Percentiles rank a stretch among this genome's conserved stretches.
Conservation (phyloP, 495 filamentous ascomycete species). For the Annulohypoxylon moriforme region DNA sequence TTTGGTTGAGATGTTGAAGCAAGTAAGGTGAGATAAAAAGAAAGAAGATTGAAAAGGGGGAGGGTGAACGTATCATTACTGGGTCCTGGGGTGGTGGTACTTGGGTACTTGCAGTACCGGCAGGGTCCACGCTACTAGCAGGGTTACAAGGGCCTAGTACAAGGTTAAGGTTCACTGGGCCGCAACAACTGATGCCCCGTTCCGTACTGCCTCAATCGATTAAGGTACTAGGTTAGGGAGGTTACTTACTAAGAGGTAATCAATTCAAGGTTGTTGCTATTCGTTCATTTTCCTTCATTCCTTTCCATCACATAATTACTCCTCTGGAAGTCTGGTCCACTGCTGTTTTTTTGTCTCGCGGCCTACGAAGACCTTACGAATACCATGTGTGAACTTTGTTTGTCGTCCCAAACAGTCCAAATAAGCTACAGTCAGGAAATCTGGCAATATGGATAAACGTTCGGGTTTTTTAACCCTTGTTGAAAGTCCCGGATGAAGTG, state of each 20-base stretch:
- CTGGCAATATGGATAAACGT: constrained; percentile 42
- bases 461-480: constrained; percentile 23
- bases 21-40: constrained; percentile 1
- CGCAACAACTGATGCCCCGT: constrained; percentile 26
- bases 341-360: constrained; percentile 17
- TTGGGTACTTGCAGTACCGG: constrained; percentile 8
- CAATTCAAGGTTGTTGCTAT: constrained; percentile 9
- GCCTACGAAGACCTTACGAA: constrained; percentile 8
- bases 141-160: no score
- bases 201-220: constrained; percentile 19
- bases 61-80: constrained; percentile 23
- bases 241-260: not conserved
- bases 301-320: constrained; percentile 31
- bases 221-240: constrained; percentile 13
- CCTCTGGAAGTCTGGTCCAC: not conserved
- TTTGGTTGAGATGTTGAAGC: constrained; percentile 22
- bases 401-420: constrained; percentile 50
- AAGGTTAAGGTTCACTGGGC: not conserved
- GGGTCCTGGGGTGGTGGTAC: not conserved
- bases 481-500: constrained; percentile 30
- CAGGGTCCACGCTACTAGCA: constrained; percentile 2
- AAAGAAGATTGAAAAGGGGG: not conserved
- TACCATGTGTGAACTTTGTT: constrained; percentile 28
- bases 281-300: constrained; percentile 32
- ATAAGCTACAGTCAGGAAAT: constrained; percentile 42